These are phyloP conservation scores for Kalmusia sp. DNA, from an alignment of 2,329 filamentous ascomycete species.

Conservation along the genomic window DNA sequence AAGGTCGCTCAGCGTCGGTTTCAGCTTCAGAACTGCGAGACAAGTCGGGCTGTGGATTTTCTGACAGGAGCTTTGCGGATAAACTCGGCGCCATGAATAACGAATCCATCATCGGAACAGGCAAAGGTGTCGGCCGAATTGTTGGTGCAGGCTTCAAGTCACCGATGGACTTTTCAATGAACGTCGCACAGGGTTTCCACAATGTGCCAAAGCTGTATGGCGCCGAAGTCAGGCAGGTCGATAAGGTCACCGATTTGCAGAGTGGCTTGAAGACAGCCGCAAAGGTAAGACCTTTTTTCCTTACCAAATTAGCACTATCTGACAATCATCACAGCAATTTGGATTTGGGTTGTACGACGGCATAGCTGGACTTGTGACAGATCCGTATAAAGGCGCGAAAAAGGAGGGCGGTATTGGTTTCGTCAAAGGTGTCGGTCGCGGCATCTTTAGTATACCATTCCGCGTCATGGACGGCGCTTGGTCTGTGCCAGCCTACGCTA, in stretches of 20 bases:
- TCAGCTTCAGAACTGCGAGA: conserved; percentile 25
- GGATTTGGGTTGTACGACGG: conserved; percentile 82
- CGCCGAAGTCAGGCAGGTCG: conserved; percentile 78
- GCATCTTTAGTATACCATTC: conserved; percentile 79
- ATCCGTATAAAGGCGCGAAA: conserved; percentile 73
- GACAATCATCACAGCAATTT: conserved; percentile 63
- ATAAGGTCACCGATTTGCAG: conserved; percentile 78
- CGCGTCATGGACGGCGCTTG: conserved; percentile 76
- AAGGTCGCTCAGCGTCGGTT: conserved; percentile 21
- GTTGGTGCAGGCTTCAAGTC: conserved; percentile 77
- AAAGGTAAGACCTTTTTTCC: conserved; percentile 58
- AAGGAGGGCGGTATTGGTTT: conserved; percentile 72
- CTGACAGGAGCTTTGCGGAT: conserved; percentile 20
- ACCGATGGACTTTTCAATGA: conserved; percentile 84
- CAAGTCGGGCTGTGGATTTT: conserved; percentile 24
- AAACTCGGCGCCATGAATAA: conserved; percentile 28
- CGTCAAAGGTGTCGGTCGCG: conserved; percentile 82
- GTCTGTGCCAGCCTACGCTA: conserved; percentile 78
- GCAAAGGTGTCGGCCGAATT: conserved; percentile 73
- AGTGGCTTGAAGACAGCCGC: conserved; percentile 80
- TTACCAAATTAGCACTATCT: neutral
- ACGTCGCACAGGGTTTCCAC: conserved; percentile 84
- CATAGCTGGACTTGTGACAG: conserved; percentile 79
- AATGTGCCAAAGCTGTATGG: conserved; percentile 87
- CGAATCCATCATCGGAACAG: conserved; percentile 69